Evolutionary conservation across 495 filamentous ascomycete genomes (phyloP), one percentile per base, ranked within the genome.

Genomic region (Trichoderma virens): DNA sequence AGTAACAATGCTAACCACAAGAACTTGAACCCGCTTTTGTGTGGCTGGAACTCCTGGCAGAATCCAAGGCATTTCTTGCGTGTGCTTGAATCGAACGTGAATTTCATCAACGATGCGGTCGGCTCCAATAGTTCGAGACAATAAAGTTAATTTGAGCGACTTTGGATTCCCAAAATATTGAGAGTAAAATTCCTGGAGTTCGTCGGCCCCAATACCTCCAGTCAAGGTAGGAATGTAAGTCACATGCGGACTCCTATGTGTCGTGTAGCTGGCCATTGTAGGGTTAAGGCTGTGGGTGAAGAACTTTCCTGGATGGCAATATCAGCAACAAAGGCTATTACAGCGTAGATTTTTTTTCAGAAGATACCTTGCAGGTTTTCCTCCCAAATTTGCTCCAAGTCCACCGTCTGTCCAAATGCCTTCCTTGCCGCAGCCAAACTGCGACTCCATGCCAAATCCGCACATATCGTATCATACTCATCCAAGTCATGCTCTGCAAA

Each of bases 21-120:
- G 45, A 18, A 75, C 25, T 62, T 73, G 71, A 62, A 75, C 70
- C 30, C 64, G 60, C 27, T 71, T 72, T 59, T 71, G 67, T 8
- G 89, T 92, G 4, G 89, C 78, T 7, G 85, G 80, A 0, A 92
- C 79, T 0, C 83, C 87, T 0, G 89, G 89, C 0, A 92, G 76
- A 67, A 92, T 86, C 89, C 89, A 92, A 2, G 85, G 85, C 60
- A 92, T 80, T 60, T 82, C 80, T 41, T 82, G 75, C 3, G 86
- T 85, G 69, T 92, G 89, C 63, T 84, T 83, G 71, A 90, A 91
- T 0, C 79, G 65, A 25, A 72, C 47, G 28, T 79, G 68, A 63
- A 79, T 61, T 71, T 80, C 78, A 62, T 80, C 78, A 27, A 81
- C 77, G 34, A 78, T 68, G 35, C 76, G 70, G 39, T 79, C 76